These are phyloP conservation scores for Rhododendron henanense DNA, from an alignment of 148 eudicot species.

Conservation along the genomic window DNA sequence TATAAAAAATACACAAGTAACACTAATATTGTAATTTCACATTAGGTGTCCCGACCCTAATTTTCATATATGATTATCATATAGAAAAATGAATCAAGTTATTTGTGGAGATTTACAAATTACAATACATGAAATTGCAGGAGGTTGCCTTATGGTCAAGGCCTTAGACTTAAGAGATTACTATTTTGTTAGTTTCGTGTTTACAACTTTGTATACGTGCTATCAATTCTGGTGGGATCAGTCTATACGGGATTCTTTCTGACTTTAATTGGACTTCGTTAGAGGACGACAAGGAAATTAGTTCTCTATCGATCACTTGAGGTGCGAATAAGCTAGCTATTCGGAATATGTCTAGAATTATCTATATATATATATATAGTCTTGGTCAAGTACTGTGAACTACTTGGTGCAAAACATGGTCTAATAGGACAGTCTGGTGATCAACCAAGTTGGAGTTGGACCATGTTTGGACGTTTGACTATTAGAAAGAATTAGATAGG, in stretches of 20 bases:
- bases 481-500: neutral
- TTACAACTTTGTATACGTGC: too few relatives aligned
- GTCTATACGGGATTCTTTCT: neutral
- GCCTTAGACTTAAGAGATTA: neutral
- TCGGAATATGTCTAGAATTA: too few relatives aligned
- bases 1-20: neutral
- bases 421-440: neutral
- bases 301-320: too few relatives aligned
- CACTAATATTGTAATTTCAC: neutral
- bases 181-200: neutral
- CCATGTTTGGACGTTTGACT: neutral
- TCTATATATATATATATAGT: neutral
- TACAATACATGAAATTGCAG: neutral
- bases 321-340: too few relatives aligned
- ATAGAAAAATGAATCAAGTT: neutral
- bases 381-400: neutral
- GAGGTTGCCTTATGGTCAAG: neutral
- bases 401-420: neutral
- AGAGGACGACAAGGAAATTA: neutral
- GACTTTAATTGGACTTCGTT: neutral
- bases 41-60: neutral
- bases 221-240: neutral
- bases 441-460: neutral
- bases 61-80: neutral
- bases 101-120: neutral